phyloP scores from a whole-genome alignment of 495 filamentous ascomycete genomes.

The Neurospora intermedia region DNA sequence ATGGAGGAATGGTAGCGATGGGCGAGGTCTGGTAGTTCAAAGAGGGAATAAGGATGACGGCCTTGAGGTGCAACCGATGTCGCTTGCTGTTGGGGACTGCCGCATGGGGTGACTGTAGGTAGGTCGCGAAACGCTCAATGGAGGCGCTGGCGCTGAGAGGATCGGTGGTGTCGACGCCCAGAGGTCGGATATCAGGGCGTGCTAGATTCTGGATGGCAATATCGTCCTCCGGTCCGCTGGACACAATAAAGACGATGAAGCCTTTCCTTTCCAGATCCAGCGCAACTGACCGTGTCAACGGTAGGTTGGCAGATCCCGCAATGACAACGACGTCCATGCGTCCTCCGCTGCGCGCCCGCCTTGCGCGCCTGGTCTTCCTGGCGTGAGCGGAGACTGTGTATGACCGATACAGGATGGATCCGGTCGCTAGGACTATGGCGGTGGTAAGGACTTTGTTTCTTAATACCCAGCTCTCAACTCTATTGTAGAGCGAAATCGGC shows the following conservation, averaged over 20 bases:
- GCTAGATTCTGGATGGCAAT: conserved; percentile 61
- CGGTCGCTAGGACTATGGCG: conserved; percentile 54
- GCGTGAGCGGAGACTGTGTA: conserved; percentile 49
- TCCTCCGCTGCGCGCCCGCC: conserved; percentile 69
- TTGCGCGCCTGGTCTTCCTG: conserved; percentile 61
- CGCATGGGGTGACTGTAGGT: conserved; percentile 60
- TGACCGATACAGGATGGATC: conserved; percentile 55
- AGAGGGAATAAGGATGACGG: conserved; percentile 67
- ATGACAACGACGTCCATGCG: conserved; percentile 84
- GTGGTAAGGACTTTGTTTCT: conserved; percentile 60
- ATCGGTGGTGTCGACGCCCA: conserved; percentile 75
- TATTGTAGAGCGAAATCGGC: conserved; percentile 24
- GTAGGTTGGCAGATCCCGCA: conserved; percentile 70
- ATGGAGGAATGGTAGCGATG: conserved; percentile 71
- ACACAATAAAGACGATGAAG: conserved; percentile 87
- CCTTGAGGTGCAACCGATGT: conserved; percentile 63
- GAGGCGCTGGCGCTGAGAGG: conserved; percentile 41
- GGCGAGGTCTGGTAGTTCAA: conserved; percentile 62
- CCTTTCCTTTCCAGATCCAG: conserved; percentile 82
- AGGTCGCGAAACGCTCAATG: conserved; percentile 52
- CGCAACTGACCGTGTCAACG: conserved; percentile 68
- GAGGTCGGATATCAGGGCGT: conserved; percentile 65
- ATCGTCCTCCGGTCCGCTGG: conserved; percentile 71
- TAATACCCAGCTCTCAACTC: conserved; percentile 48
- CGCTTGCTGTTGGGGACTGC: conserved; percentile 61